Conservation (phyloP, 2,329 filamentous ascomycete species). For the Aspergillus ibericus region DNA sequence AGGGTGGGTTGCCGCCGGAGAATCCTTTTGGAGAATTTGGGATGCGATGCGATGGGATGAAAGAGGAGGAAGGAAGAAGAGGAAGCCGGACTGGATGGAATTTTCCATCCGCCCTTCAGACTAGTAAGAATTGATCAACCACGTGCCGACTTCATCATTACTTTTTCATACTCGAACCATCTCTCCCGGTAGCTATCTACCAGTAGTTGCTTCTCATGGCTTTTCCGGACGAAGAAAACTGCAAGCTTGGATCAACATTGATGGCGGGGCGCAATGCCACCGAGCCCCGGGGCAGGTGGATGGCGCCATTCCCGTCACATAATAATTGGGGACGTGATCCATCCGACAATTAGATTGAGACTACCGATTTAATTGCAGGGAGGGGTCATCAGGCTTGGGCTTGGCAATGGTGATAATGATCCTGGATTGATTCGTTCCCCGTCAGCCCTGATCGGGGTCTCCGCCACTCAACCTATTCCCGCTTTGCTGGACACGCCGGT, state of each 20-base stretch:
- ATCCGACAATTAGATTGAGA: constrained; percentile 1
- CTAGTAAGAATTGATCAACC: no score
- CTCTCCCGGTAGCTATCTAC: no score
- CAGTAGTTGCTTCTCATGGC: no score
- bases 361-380: constrained; percentile 9
- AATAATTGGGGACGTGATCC: neutral
- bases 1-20: no score
- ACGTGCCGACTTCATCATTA: no score
- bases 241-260: neutral
- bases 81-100: no score
- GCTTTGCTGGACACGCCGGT: neutral
- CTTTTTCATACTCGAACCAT: no score
- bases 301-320: neutral
- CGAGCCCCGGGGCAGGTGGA: neutral
- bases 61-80: no score
- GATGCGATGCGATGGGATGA: neutral
- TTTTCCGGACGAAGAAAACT: neutral
- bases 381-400: neutral
- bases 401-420: neutral
- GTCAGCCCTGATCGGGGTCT: neutral
- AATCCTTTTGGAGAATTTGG: neutral
- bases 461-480: neutral
- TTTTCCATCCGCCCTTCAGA: no score
- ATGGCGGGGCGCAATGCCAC: neutral
- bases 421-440: neutral